Conservation (phyloP, 129 eudicot species). For the Centaurea solstitialis region DNA sequence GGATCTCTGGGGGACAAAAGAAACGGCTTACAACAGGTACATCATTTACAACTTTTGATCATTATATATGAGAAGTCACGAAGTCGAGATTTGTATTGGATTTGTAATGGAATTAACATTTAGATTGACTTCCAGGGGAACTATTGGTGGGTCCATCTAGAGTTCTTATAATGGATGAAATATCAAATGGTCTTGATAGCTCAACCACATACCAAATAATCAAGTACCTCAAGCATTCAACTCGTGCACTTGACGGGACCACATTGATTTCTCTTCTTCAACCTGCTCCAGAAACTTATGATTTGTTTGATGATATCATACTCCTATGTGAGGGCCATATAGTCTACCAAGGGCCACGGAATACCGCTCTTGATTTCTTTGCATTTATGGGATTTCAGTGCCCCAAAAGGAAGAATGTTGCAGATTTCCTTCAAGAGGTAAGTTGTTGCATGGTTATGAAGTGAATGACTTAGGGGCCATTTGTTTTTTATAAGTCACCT, state of each 20-base stretch:
- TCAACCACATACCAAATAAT: constrained; percentile 83
- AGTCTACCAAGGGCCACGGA: constrained; percentile 94
- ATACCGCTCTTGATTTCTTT: constrained; percentile 71
- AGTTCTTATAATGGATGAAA: constrained; percentile 93
- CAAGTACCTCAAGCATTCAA: constrained; percentile 89
- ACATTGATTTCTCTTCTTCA: constrained; percentile 91
- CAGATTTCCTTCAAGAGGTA: constrained; percentile 99
- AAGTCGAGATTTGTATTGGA: neutral
- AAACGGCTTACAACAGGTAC: constrained; percentile 96
- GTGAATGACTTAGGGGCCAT: neutral
- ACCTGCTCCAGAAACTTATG: constrained; percentile 97
- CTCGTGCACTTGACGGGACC: constrained; percentile 81
- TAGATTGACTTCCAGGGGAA: constrained; percentile 62
- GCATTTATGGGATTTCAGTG: constrained; percentile 83
- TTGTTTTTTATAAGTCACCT: too few relatives aligned
- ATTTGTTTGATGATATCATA: constrained; percentile 87
- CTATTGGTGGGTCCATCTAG: constrained; percentile 83
- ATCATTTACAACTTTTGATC: constrained; percentile 7
- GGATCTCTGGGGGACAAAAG: constrained; percentile 97
- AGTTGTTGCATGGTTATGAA: constrained; percentile 24
- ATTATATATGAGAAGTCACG: neutral
- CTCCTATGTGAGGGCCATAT: constrained; percentile 91
- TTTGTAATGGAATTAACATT: constrained; percentile 15
- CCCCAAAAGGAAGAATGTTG: constrained; percentile 89
- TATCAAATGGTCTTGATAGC: constrained; percentile 97